phyloP scores from a whole-genome alignment of 352 stramenopile species.

The Phytopythium kandeliae region DNA sequence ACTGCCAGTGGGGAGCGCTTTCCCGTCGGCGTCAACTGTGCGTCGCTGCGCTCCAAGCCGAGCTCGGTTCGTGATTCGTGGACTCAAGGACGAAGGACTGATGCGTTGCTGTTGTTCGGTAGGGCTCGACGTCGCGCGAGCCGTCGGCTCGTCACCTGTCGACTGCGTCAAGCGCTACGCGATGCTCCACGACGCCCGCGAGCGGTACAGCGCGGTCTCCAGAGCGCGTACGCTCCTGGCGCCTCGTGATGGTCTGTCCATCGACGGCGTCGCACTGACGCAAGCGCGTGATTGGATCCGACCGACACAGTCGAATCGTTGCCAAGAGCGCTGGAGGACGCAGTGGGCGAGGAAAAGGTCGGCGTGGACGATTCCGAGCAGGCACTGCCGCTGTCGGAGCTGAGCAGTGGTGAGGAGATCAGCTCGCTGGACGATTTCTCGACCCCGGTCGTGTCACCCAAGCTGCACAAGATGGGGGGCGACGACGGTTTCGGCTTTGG shows the following conservation, averaged over 20 bases:
- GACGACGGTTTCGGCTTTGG: slow-evolving; percentile 41
- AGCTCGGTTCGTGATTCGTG: too few relatives aligned
- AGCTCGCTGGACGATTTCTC: slow-evolving; percentile 50
- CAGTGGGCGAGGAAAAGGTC: slow-evolving; percentile 7
- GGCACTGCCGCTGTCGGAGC: slow-evolving; percentile 20
- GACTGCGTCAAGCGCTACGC: slow-evolving; percentile 83
- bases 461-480: slow-evolving; percentile 35
- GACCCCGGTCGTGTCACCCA: slow-evolving; percentile 54
- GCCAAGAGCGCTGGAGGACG: slow-evolving; percentile 14
- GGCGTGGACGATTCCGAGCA: slow-evolving; percentile 23
- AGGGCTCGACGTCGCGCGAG: slow-evolving; percentile 68
- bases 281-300: background rate
- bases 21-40: slow-evolving; percentile 80
- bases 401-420: slow-evolving; percentile 43
- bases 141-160: slow-evolving; percentile 51
- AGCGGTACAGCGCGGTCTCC: slow-evolving; percentile 20
- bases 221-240: slow-evolving; percentile 1
- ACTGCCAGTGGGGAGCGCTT: slow-evolving; percentile 75
- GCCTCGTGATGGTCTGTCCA: background rate
- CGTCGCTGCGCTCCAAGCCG: too few relatives aligned
- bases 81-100: slow-evolving; percentile 6
- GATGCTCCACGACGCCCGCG: slow-evolving; percentile 43
- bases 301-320: slow-evolving; percentile 2
- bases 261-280: background rate
- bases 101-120: slow-evolving; percentile 1